Conservation (phyloP, 2,329 filamentous ascomycete genomes). For the Aureobasidium sp. region DNA sequence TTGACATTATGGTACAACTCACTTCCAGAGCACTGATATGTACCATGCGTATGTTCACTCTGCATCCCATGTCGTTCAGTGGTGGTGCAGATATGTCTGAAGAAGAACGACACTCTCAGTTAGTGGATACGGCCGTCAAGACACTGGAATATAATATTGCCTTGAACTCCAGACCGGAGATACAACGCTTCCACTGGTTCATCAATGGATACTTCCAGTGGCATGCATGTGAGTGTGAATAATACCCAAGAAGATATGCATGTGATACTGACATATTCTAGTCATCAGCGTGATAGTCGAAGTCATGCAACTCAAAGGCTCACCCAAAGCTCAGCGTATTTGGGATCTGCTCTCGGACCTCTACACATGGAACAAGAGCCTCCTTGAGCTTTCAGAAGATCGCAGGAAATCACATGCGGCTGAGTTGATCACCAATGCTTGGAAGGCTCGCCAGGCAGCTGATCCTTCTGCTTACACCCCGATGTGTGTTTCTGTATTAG, state of each 20-base stretch:
- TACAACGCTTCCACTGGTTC: conserved; percentile 9
- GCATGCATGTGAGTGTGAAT: conserved; percentile 9
- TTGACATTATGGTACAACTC: conserved; percentile 10
- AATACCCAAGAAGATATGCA: neutral
- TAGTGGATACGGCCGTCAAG: conserved; percentile 1
- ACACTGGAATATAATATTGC: conserved; percentile 10
- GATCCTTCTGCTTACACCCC: neutral
- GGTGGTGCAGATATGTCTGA: neutral
- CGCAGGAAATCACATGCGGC: neutral
- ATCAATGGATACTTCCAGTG: conserved; percentile 12
- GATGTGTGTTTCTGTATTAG: neutral
- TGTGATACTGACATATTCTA: neutral
- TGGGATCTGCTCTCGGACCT: neutral
- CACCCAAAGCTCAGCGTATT: neutral
- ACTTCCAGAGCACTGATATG: conserved; percentile 1
- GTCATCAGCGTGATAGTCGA: conserved; percentile 13
- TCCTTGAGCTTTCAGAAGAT: neutral
- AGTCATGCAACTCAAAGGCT: neutral
- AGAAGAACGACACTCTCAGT: neutral
- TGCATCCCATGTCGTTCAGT: conserved; percentile 3
- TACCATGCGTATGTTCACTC: conserved; percentile 5
- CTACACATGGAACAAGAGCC: neutral
- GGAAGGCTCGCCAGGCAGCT: neutral
- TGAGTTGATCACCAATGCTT: neutral
- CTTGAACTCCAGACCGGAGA: neutral